A percentile compares a stretch with the other conserved stretches of the same genome.
Evolutionary conservation across 768 basidiomycete genomes (phyloP).

Genomic region (Pholiota molesta): DNA sequence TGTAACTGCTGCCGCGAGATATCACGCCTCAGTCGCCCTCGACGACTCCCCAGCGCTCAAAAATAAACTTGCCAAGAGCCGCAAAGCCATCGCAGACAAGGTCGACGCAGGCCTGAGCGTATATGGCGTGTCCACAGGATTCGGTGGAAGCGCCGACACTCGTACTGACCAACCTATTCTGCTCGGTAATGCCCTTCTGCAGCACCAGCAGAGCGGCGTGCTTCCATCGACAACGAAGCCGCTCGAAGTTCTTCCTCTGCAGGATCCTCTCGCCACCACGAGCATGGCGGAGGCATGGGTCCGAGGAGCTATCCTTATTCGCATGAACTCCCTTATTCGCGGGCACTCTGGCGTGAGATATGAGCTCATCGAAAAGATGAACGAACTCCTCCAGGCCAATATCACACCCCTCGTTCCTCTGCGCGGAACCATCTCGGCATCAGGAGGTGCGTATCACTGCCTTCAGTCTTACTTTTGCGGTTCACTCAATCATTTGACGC

Average conservation of each 20-base stretch:
- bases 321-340: constrained; percentile 87
- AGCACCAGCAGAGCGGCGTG: constrained; percentile 81
- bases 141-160: constrained; percentile 88
- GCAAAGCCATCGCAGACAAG: constrained; percentile 66
- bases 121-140: constrained; percentile 85
- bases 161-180: constrained; percentile 74
- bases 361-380: constrained; percentile 81
- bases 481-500: constrained; percentile 14
- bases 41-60: constrained; percentile 50
- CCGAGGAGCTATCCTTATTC: constrained; percentile 82
- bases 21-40: constrained; percentile 53
- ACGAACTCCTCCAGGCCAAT: constrained; percentile 66
- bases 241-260: constrained; percentile 63
- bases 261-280: constrained; percentile 65
- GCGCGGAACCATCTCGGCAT: constrained; percentile 82
- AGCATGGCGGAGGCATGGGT: constrained; percentile 90
- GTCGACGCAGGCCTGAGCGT: constrained; percentile 69
- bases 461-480: constrained; percentile 9
- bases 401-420: constrained; percentile 83
- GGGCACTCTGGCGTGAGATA: constrained; percentile 87
- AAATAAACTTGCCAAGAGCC: constrained; percentile 62
- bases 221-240: constrained; percentile 59
- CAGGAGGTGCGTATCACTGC: constrained; percentile 57
- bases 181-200: constrained; percentile 82
- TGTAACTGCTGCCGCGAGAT: constrained; percentile 76